Conservation (phyloP, 2,329 filamentous ascomycete genomes). For the Bipolaris bicolor region DNA sequence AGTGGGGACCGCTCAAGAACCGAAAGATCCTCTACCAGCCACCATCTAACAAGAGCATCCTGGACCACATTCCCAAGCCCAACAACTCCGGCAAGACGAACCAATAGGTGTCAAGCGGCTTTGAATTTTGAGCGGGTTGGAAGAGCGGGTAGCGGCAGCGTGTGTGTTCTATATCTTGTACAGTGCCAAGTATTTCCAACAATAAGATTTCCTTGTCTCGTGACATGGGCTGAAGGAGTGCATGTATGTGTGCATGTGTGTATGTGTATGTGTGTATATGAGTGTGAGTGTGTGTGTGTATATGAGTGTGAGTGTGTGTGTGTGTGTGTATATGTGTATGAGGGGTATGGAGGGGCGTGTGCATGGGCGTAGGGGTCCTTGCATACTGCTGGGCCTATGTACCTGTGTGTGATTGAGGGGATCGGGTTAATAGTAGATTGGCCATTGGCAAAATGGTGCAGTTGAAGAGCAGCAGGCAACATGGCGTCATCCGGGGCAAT, state of each 20-base stretch:
- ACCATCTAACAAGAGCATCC: constrained; percentile 54
- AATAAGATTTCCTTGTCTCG: constrained; percentile 34
- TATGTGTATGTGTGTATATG: background rate
- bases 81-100: constrained; percentile 42
- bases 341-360: background rate
- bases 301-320: too few species aligned
- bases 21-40: constrained; percentile 91
- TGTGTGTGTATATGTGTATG: too few species aligned
- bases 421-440: background rate
- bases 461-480: background rate
- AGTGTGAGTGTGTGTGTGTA: background rate
- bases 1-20: constrained; percentile 96
- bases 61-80: constrained; percentile 41
- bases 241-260: background rate
- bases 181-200: constrained; percentile 47
- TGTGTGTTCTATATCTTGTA: constrained; percentile 50
- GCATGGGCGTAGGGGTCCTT: background rate
- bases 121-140: constrained; percentile 29
- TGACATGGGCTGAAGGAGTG: background rate
- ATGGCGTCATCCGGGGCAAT: background rate
- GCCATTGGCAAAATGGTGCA: background rate
- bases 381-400: background rate
- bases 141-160: constrained; percentile 32
- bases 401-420: background rate
- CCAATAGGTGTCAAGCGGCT: constrained; percentile 31